Base-by-base conservation (phyloP, 78 protist genomes). In the Monosiga brevicollis region DNA sequence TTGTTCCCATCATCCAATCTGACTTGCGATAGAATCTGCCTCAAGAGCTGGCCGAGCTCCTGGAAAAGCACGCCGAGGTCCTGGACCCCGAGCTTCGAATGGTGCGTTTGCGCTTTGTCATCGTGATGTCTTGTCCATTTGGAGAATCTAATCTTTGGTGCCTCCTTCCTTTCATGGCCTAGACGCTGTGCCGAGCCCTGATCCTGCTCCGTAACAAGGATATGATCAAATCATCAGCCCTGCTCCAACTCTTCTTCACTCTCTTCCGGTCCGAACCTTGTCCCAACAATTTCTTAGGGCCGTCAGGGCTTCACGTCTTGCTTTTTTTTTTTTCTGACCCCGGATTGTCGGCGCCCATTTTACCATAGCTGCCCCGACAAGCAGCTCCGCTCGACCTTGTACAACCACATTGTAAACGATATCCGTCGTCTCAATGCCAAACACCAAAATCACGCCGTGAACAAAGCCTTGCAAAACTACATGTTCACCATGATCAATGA, bases 211-310 rank as follows among this genome's bases (percentile, higher is more conserved):
- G 94, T 43, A 86, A 83, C 83, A 76, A 88, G 77, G 76, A 76
- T 85, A 84, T 40, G 76, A 43, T 35, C 29, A 80, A 40, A 11
- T 84, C 62, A 54, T 2, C 41, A 43, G 62, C 38, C 0, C 20
- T 87, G 29, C 88, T 90, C 78, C 79, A 93, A 71, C 85, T 93
- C 41, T 91, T 91, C 90, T 95, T 95, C 93, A 83, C 87, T 81
- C 81, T 95, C 73, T 94, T 95, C 90, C 83, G 91, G 26, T n/a
- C n/a, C n/a, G n/a, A n/a, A n/a, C n/a, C n/a, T n/a, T n/a, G n/a
- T n/a, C n/a, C n/a, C n/a, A n/a, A n/a, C n/a, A n/a, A n/a, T n/a
- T n/a, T n/a, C n/a, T n/a, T n/a, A n/a, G n/a, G n/a, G n/a, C n/a
- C n/a, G n/a, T n/a, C n/a, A n/a, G n/a, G n/a, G n/a, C n/a, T n/a